Base-by-base conservation (phyloP, 2,329 filamentous ascomycete species). In the Claviceps purpurea region DNA sequence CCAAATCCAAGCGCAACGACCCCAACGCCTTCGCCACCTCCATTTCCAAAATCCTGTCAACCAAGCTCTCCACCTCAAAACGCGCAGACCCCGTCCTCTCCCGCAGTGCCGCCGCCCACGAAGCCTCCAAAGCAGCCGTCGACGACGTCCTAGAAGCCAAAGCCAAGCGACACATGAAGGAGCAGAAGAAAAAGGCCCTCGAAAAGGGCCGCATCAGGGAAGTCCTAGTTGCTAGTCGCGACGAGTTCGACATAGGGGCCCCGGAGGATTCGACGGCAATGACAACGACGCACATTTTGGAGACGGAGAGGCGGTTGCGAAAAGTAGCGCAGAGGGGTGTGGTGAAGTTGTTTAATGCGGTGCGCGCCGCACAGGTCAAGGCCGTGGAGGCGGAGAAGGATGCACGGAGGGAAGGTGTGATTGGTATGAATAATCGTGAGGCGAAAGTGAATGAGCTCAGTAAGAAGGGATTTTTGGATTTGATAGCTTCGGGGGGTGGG, bases 401-500 rank as follows among this genome's bases (percentile, higher is more conserved):
- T 58, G 77, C 81, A 48, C 79, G 79, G 67, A 81, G 81, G 59
- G 79, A 84, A 55, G 87, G 89, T 3, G 73, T 94, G 0, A 78
- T 95, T 37, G 91, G 91, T 1, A 81, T 89, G 62, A 79, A 78
- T 56, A 81, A 86, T 67, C 81, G 89, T 58, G 85, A 94, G 69
- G 89, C 94, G 70, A 89, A 85, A 72, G 76, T 95, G 50, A 93
- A 88, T 58, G 90, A 97, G 74, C 93, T 98, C 84, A 95, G 86
- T 67, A 94, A 95, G 73, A 87, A 96, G 71, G 90, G 91, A 0
- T 98, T 97, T 71, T 69, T 98, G 66, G 91, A 97, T 56, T 70
- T 97, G 66, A 95, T 98, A 65, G 79, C 80, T 4, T 78, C 76
- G 2, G 78, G 79, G 20, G 79, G 80, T 11, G 78, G 79, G 1